These are phyloP conservation scores for Microbotryum silenes-acaulis DNA, from an alignment of 1,284 basidiomycete genomes.

Conservation along the genomic window DNA sequence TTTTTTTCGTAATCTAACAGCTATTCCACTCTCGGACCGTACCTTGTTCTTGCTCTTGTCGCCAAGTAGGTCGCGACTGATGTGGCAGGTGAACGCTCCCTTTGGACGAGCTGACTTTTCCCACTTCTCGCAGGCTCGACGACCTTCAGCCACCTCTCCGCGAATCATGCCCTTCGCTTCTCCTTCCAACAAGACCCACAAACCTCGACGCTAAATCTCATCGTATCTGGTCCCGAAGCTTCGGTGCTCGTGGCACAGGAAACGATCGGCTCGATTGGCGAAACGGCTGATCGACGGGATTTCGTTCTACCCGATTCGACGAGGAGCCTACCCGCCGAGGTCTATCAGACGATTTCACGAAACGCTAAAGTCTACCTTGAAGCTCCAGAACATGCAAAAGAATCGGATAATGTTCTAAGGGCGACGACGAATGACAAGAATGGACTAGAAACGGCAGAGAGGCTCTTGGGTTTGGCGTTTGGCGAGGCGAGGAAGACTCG, in stretches of 20 bases:
- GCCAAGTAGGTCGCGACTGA: slow-evolving; percentile 9
- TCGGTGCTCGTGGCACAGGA: slow-evolving; percentile 1
- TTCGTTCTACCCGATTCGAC: slow-evolving; percentile 8
- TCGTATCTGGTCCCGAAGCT: slow-evolving; percentile 5
- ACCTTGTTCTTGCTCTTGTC: slow-evolving; percentile 26
- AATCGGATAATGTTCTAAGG: slow-evolving; percentile 3
- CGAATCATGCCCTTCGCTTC: slow-evolving; percentile 7
- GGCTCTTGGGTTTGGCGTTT: slow-evolving; percentile 9
- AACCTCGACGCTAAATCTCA: slow-evolving; percentile 7
- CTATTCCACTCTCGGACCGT: slow-evolving; percentile 11
- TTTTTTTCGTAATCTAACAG: not conserved
- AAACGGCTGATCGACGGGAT: slow-evolving; percentile 1
- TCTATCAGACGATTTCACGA: slow-evolving; percentile 23
- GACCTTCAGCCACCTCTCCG: slow-evolving; percentile 6
- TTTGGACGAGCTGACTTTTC: too few relatives aligned
- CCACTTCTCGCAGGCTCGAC: slow-evolving; percentile 8
- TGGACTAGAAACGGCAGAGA: slow-evolving; percentile 3
- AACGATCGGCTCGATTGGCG: slow-evolving; percentile 12
- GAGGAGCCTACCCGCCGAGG: slow-evolving; percentile 16
- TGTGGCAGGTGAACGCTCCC: not conserved
- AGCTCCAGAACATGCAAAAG: not conserved
- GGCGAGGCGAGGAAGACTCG: slow-evolving; percentile 3
- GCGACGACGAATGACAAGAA: slow-evolving; percentile 14
- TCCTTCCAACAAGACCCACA: slow-evolving; percentile 10
- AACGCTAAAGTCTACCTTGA: slow-evolving; percentile 18